Percentiles rank a stretch among this genome's conserved stretches.
Conservation (phyloP, 2,329 filamentous ascomycete species). For the Hypoxylon sp. region DNA sequence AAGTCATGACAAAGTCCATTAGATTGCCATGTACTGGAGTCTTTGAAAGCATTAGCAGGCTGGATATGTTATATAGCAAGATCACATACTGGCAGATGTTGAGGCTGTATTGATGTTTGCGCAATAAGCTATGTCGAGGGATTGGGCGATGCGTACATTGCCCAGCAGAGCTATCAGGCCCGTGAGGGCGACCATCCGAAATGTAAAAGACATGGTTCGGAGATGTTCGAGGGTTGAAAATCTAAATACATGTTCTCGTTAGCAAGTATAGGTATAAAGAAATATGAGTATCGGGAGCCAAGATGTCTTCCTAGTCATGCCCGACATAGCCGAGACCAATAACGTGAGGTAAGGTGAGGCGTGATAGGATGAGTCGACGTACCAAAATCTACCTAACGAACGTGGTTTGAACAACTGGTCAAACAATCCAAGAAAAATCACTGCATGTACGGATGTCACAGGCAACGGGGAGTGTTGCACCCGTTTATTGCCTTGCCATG, state of each 20-base stretch:
- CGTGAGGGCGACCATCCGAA: conserved; percentile 33
- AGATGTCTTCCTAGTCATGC: conserved; percentile 5
- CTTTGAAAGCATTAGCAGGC: conserved; percentile 49
- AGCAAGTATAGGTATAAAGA: conserved; percentile 3
- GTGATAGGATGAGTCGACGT: conserved; percentile 2
- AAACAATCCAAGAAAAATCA: conserved; percentile 23
- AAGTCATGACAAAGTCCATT: conserved; percentile 72
- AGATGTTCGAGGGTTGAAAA: conserved; percentile 12
- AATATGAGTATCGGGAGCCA: neutral
- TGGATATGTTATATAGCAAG: conserved; percentile 33
- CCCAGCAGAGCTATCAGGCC: conserved; percentile 36
- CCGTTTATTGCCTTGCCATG: conserved; percentile 34
- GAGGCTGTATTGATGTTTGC: conserved; percentile 57
- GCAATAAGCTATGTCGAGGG: conserved; percentile 54
- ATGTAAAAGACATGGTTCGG: conserved; percentile 38
- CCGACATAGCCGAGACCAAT: conserved; percentile 1
- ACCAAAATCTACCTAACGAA: conserved; percentile 21
- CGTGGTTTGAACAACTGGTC: conserved; percentile 18
- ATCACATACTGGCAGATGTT: conserved; percentile 52
- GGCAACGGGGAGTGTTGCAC: conserved; percentile 27
- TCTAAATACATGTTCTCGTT: conserved; percentile 20
- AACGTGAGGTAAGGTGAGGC: conserved; percentile 6
- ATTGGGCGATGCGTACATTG: conserved; percentile 37
- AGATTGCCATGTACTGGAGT: conserved; percentile 68
- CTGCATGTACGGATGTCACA: conserved; percentile 30